These are phyloP conservation scores for Cercospora brassicicola DNA, from an alignment of 2,329 filamentous ascomycete genomes.

Conservation along the genomic window DNA sequence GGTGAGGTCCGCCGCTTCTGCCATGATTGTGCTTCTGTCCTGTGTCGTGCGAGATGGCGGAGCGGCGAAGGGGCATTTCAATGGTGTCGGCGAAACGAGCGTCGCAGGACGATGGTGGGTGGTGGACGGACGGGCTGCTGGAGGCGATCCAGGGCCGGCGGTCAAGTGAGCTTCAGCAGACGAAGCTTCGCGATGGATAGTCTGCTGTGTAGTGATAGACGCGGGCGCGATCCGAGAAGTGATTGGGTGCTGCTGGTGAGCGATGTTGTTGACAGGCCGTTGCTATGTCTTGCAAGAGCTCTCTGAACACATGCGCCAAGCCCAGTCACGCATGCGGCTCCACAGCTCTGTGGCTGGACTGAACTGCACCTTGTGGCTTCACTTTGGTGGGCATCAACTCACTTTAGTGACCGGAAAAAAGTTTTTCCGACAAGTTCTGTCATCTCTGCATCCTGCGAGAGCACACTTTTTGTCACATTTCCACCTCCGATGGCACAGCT, in stretches of 20 bases:
- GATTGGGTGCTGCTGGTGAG: background rate
- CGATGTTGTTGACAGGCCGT: background rate
- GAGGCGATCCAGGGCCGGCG: slow-evolving; percentile 13
- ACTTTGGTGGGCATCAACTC: background rate
- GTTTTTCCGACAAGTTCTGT: background rate
- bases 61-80: slow-evolving; percentile 27
- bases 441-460: background rate
- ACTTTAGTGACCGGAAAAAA: background rate
- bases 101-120: background rate
- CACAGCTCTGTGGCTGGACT: background rate
- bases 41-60: slow-evolving; percentile 45
- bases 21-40: slow-evolving; percentile 58
- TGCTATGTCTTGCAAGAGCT: slow-evolving; percentile 1
- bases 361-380: background rate
- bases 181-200: background rate
- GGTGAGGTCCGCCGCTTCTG: slow-evolving; percentile 21
- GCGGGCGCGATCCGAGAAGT: background rate
- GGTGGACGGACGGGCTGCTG: slow-evolving; percentile 5
- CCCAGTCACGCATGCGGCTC: background rate
- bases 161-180: slow-evolving; percentile 12
- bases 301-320: background rate
- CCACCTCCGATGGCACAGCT: background rate
- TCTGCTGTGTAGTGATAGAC: slow-evolving; percentile 3
- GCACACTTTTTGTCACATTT: background rate
- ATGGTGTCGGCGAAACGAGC: slow-evolving; percentile 8